Evolutionary conservation across 2,329 filamentous ascomycete genomes (phyloP), one percentile per base, ranked within the genome.

Genomic region (Aureobasidium sp.): DNA sequence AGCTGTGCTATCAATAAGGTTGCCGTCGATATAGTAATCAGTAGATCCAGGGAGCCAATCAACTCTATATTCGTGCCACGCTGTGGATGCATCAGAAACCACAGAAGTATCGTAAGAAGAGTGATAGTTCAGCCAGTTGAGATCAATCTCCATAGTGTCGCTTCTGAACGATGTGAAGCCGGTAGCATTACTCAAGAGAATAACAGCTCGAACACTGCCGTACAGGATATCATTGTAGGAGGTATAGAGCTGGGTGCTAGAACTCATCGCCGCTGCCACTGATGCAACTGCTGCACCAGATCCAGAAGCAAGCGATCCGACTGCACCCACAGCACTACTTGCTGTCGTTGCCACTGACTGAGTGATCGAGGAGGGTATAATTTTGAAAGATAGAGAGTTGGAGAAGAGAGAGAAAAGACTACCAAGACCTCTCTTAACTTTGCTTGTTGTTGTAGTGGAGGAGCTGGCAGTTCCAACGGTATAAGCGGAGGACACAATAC

Each of bases 1-100:
- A 2, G 67, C 62, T 1, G 80, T 79, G 0, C 73, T 76, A 78
- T 88, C 86, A 20, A 91, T 74, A 12, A 80, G 73, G 12, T 74
- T 62, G 47, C 82, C 82, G 71, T 92, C 88, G 3, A 85, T 86
- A 70, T 87, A 91, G 73, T 90, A 91, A 15, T 81, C 71, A 9
- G 91, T 87, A 1, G 76, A 76, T 0, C 77, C 79, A 0, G 82
- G 80, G 13, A 85, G 72, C 75, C 88, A 91, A 73, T 93, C 89
- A 72, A 92, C 87, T 34, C 89, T 87, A 70, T 91, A 91, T 74
- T 92, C 89, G 73, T 92, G 88, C 73, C 91, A 91, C 0, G 82
- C 79, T 1, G 92, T 78, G 58, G 83, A 76, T 71, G 85, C 90
- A 57, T 80, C 83, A 5, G 78, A 76, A 2, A 86, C 87, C 50